These are phyloP conservation scores for Tricholoma matsutake DNA, from an alignment of 768 basidiomycete species.

Conservation along the genomic window DNA sequence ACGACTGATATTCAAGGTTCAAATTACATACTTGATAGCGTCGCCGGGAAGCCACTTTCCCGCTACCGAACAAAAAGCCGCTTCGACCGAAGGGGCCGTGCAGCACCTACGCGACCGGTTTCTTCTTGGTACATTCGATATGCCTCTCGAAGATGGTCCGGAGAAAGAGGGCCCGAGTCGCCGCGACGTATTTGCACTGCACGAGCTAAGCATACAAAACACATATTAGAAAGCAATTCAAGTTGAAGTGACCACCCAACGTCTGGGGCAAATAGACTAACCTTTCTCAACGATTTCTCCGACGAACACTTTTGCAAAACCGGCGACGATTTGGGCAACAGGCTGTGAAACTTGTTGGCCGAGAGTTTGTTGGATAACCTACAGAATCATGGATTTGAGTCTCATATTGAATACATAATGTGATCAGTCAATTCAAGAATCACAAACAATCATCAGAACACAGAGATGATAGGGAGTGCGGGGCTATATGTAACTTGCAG, in stretches of 20 bases:
- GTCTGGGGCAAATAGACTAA: constrained; percentile 26
- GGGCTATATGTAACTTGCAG: neutral
- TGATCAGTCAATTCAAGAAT: neutral
- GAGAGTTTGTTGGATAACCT: constrained; percentile 82
- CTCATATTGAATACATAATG: neutral
- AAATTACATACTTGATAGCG: neutral
- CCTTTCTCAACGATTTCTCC: constrained; percentile 92
- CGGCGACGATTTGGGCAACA: constrained; percentile 86
- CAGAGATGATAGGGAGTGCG: neutral
- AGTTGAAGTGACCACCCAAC: neutral
- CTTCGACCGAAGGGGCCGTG: constrained; percentile 65
- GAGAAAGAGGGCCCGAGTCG: constrained; percentile 77
- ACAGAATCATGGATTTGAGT: neutral
- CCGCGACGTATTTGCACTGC: constrained; percentile 68
- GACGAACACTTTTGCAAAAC: constrained; percentile 89
- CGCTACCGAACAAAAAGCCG: constrained; percentile 66
- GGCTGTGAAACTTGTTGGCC: constrained; percentile 84
- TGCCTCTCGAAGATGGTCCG: constrained; percentile 88
- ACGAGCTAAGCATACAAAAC: constrained; percentile 50
- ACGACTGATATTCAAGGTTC: neutral
- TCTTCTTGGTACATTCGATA: constrained; percentile 81
- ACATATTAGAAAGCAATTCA: neutral
- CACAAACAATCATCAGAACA: neutral
- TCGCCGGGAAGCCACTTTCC: neutral
- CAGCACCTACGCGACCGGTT: constrained; percentile 78